Percentiles rank a stretch among this genome's conserved stretches.
Evolutionary conservation across 2,329 filamentous ascomycete genomes (phyloP).

Genomic region (Aspergillus glaucus): DNA sequence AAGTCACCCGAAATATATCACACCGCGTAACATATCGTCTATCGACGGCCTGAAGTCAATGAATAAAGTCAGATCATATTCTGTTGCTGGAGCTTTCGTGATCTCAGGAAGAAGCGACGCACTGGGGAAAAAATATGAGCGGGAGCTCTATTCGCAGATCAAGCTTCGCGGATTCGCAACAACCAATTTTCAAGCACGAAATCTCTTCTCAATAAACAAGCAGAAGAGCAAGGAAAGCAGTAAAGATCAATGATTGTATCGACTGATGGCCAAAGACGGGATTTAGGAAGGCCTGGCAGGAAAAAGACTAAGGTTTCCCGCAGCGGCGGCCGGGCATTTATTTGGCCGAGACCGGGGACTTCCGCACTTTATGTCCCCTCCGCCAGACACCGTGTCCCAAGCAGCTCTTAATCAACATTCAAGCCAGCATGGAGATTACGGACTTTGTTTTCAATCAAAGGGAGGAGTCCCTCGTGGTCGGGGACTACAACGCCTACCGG

Average conservation of each 20-base stretch:
- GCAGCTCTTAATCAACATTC: neutral
- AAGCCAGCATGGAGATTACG: constrained; percentile 74
- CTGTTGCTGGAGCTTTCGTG: neutral
- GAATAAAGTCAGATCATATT: neutral
- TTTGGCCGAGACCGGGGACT: constrained; percentile 29
- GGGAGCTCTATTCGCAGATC: neutral
- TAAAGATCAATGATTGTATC: neutral
- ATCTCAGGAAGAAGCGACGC: constrained; percentile 11
- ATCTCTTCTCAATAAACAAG: neutral
- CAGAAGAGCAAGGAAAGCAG: neutral
- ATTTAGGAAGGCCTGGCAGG: constrained; percentile 15
- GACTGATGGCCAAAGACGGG: constrained; percentile 5
- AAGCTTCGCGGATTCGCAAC: neutral
- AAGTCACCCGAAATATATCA: constrained; percentile 17
- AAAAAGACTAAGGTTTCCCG: constrained; percentile 19
- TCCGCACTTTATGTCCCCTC: constrained; percentile 15
- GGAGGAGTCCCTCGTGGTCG: constrained; percentile 77
- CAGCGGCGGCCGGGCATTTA: constrained; percentile 22
- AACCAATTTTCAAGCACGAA: neutral
- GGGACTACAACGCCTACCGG: constrained; percentile 83
- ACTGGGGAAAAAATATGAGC: constrained; percentile 8
- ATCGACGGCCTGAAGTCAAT: neutral
- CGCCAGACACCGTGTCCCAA: constrained; percentile 1
- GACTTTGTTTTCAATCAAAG: constrained; percentile 71
- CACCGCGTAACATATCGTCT: constrained; percentile 23